Evolutionary conservation across 768 basidiomycete species (phyloP).

Genomic region (Floccularia luteovirens): DNA sequence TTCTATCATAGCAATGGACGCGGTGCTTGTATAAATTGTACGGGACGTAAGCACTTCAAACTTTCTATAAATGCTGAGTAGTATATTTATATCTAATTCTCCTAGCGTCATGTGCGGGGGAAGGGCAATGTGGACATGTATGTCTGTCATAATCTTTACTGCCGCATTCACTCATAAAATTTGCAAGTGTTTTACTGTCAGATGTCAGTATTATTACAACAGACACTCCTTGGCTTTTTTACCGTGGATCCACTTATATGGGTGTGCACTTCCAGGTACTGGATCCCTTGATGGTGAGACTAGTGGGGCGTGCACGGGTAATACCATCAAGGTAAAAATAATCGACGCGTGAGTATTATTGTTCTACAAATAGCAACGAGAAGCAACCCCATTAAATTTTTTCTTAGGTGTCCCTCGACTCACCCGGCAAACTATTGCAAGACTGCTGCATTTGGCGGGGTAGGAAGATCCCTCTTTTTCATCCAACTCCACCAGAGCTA

Average conservation of each 20-base stretch:
- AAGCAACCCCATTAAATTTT: not conserved
- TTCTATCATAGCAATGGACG: constrained; percentile 11
- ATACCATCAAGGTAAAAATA: constrained; percentile 24
- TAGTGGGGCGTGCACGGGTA: constrained; percentile 16
- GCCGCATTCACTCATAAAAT: not conserved
- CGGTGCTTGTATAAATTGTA: constrained; percentile 17
- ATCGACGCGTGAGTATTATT: constrained; percentile 16
- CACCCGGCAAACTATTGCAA: constrained; percentile 28
- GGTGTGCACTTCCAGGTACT: not conserved
- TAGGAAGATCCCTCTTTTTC: constrained; percentile 5
- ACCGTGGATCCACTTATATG: too few relatives aligned
- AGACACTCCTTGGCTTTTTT: too few relatives aligned
- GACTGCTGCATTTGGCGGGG: constrained; percentile 14
- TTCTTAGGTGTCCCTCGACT: constrained; percentile 19
- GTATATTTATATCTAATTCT: not conserved
- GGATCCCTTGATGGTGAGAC: constrained; percentile 19
- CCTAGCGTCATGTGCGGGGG: constrained; percentile 8
- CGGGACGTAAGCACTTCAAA: constrained; percentile 13
- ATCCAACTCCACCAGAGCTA: not conserved
- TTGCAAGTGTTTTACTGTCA: constrained; percentile 19
- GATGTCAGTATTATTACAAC: constrained; percentile 7
- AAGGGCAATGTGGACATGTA: constrained; percentile 8
- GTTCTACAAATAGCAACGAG: not conserved
- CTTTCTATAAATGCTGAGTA: not conserved
- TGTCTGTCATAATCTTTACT: not conserved